These are phyloP conservation scores for Suillus hirtellus DNA, from an alignment of 768 basidiomycete genomes.

Conservation along the genomic window DNA sequence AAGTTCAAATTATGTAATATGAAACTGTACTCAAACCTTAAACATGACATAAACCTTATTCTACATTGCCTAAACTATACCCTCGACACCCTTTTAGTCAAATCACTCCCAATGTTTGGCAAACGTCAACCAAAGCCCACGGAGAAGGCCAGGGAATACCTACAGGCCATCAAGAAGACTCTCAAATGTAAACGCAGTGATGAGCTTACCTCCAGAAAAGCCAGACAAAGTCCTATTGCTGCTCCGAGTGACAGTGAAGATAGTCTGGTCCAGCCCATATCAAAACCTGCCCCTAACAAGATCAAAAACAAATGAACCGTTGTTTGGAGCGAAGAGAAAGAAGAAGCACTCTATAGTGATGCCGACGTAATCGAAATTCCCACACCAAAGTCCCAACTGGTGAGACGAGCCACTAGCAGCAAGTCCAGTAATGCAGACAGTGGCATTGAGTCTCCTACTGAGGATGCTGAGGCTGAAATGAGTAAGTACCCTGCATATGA, in stretches of 20 bases:
- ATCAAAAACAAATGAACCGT: neutral
- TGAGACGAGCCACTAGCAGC: no score
- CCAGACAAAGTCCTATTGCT: neutral
- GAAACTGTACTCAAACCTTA: neutral
- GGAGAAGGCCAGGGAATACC: neutral
- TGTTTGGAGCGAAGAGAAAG: neutral
- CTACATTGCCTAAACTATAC: neutral
- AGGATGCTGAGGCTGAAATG: no score
- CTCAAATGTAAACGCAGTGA: neutral
- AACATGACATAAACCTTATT: neutral
- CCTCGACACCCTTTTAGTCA: neutral
- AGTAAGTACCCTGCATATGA: no score
- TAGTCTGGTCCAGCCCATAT: neutral
- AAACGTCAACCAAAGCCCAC: neutral
- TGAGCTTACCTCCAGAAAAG: neutral
- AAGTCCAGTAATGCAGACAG: no score
- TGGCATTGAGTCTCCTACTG: no score
- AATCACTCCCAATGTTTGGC: neutral
- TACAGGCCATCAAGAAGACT: neutral
- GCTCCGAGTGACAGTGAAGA: neutral
- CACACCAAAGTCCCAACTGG: no score
- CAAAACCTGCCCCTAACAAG: neutral
- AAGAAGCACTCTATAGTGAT: neutral
- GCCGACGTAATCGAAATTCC: no score
- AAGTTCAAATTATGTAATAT: constrained; percentile 1